phyloP scores from a whole-genome alignment of 1,284 basidiomycete species.

The Pseudozyma hubeiensis region DNA sequence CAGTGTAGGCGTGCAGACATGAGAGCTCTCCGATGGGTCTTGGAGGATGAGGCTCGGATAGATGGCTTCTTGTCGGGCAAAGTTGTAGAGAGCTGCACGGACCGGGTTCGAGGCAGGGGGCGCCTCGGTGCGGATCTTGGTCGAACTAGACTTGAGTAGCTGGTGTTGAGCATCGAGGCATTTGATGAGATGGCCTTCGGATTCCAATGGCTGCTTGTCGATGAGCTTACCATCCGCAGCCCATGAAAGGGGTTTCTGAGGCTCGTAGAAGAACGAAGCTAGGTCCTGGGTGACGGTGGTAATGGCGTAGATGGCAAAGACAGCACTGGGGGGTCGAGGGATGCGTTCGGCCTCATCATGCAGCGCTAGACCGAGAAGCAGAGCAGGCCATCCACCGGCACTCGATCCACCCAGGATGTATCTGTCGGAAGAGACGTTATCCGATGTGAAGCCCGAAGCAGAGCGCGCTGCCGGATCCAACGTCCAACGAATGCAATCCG shows the following conservation, averaged over 20 bases:
- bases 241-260: conserved; percentile 50
- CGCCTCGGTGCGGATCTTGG: conserved; percentile 41
- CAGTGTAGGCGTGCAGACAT: conserved; percentile 37
- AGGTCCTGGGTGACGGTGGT: conserved; percentile 38
- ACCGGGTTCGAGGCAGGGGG: conserved; percentile 39
- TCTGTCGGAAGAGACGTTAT: conserved; percentile 19
- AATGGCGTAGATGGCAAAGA: conserved; percentile 56
- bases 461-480: conserved; percentile 23
- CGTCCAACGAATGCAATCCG: conserved; percentile 45
- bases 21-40: conserved; percentile 11
- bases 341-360: conserved; percentile 27
- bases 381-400: conserved; percentile 54
- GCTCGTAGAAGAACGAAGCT: conserved; percentile 49
- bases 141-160: conserved; percentile 13
- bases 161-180: conserved; percentile 29
- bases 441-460: conserved; percentile 27
- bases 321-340: conserved; percentile 28
- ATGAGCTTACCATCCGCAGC: conserved; percentile 37
- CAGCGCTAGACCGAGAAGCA: conserved; percentile 48
- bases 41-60: conserved; percentile 45
- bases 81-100: conserved; percentile 51
- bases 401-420: conserved; percentile 53
- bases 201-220: conserved; percentile 18
- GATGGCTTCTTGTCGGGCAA: conserved; percentile 51
- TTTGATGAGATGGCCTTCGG: conserved; percentile 32